These are phyloP conservation scores for Penicillium olsonii DNA, from an alignment of 2,329 filamentous ascomycete species.

Conservation along the genomic window DNA sequence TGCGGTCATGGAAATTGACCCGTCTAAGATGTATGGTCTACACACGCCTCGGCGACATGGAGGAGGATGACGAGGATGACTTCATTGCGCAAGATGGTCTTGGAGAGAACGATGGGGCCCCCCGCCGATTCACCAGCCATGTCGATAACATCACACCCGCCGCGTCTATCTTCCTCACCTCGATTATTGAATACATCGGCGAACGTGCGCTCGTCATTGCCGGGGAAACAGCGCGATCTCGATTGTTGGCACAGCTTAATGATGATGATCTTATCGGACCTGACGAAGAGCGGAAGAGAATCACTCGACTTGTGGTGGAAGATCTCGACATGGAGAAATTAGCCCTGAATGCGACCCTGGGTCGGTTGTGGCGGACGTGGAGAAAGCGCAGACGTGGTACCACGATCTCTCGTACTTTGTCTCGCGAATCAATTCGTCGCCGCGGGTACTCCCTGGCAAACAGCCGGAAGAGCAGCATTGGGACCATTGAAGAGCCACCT, in stretches of 20 bases:
- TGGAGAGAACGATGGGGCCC: slow-evolving; percentile 57
- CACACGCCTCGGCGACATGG: slow-evolving; percentile 91
- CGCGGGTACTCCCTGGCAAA: slow-evolving; percentile 28
- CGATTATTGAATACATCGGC: slow-evolving; percentile 89
- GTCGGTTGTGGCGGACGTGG: slow-evolving; percentile 91
- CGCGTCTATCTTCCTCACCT: slow-evolving; percentile 93
- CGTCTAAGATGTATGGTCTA: slow-evolving; percentile 97
- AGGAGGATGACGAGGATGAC: slow-evolving; percentile 94
- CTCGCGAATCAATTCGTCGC: slow-evolving; percentile 42
- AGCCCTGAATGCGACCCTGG: slow-evolving; percentile 83
- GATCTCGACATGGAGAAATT: slow-evolving; percentile 92
- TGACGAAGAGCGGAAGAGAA: slow-evolving; percentile 52
- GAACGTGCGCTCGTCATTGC: slow-evolving; percentile 88
- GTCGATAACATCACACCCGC: slow-evolving; percentile 78
- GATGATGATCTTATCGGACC: slow-evolving; percentile 58
- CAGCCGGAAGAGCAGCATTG: slow-evolving; percentile 43
- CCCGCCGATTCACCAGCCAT: slow-evolving; percentile 57
- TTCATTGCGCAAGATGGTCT: slow-evolving; percentile 80
- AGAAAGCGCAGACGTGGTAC: slow-evolving; percentile 65
- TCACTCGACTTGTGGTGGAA: slow-evolving; percentile 71
- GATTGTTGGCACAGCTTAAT: slow-evolving; percentile 33
- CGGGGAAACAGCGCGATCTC: slow-evolving; percentile 71
- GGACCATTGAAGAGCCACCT: slow-evolving; percentile 34
- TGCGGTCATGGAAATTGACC: slow-evolving; percentile 90
- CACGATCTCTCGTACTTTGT: slow-evolving; percentile 43